Base-by-base conservation (phyloP, 768 basidiomycete genomes). In the Tylopilus plumbeoviolaceoides region DNA sequence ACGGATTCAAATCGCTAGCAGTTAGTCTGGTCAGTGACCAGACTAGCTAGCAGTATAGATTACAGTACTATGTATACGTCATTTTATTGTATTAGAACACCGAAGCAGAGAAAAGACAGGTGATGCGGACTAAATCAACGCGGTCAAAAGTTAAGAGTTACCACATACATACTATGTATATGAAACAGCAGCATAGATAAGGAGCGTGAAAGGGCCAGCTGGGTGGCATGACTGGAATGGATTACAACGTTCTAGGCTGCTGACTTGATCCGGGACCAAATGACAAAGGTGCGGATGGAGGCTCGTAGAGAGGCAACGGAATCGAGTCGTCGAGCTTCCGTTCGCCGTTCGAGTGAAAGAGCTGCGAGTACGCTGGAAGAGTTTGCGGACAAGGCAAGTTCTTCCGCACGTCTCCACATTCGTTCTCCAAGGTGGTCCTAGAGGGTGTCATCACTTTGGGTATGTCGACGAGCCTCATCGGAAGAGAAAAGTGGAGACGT, bases 351-450 rank as follows among this genome's bases (percentile, higher is more conserved):
- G 73, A 61, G 62, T 91, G 72, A 70, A 84, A 92, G 18, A 92
- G 74, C 58, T 90, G 87, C 6, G 87, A 89, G 63, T 92, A 92
- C 4, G 84, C 78, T 2, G 90, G 91, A 18, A 89, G 79, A 40
- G 59, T 60, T 14, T 68, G 66, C 5, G 63, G 54, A 47, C 60
- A 60, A 25, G 58, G 67, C 10, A 59, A 47, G 31, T 12, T 49
- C 47, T 53, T 63, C 39, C 25, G 59, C 23, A 42, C 21, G 23
- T 57, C 56, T 36, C 47, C 55, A 9, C 42, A n/a, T 39, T 35
- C 33, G 55, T 30, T 18, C 36, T 50, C 53, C 38, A 33, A 27
- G 31, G 43, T 18, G 44, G 44, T 12, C 33, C 51, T 48, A 14
- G 47, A 30, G n/a, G 49, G 28, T 5, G 47, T 31, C 11, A 30